Conservation (phyloP, 805 yeast genomes). For the Candida qinlingensis region DNA sequence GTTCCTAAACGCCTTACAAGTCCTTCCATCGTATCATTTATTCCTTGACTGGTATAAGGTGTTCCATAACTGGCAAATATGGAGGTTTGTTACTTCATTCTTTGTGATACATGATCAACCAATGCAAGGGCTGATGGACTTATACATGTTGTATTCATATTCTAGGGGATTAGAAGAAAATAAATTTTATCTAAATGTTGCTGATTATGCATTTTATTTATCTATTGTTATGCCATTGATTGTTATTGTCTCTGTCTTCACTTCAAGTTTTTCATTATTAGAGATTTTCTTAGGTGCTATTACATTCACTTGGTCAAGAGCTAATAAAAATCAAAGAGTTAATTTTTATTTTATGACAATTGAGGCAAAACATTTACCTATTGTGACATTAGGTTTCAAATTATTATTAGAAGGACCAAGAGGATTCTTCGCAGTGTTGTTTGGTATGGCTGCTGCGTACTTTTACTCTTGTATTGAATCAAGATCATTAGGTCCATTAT, state of each 20-base stretch:
- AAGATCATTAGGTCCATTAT: constrained; percentile 40
- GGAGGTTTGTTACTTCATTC: constrained; percentile 46
- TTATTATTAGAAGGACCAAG: constrained; percentile 37
- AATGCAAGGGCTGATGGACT: constrained; percentile 43
- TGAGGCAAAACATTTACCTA: constrained; percentile 54
- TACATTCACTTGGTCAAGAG: constrained; percentile 56
- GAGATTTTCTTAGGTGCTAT: constrained; percentile 46
- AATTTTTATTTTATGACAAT: constrained; percentile 50
- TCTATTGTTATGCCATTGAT: constrained; percentile 44
- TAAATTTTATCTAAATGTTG: constrained; percentile 41
- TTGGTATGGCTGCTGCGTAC: constrained; percentile 55
- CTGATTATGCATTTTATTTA: constrained; percentile 54
- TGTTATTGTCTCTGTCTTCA: constrained; percentile 29
- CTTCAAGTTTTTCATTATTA: constrained; percentile 25
- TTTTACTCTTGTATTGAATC: constrained; percentile 58
- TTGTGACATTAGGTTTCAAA: constrained; percentile 38
- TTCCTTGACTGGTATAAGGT: constrained; percentile 26
- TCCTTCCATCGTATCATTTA: constrained; percentile 21
- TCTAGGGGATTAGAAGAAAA: constrained; percentile 51
- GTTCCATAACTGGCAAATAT: constrained; percentile 32
- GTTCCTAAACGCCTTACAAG: constrained; percentile 31
- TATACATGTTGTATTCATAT: constrained; percentile 52
- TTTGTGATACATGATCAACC: constrained; percentile 38
- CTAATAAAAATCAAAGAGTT: constrained; percentile 44
- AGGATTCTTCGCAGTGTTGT: constrained; percentile 34